A percentile compares a stretch with the other conserved stretches of the same genome.
Evolutionary conservation across 352 stramenopile species (phyloP).

Genomic region (Phytopythium vexans): DNA sequence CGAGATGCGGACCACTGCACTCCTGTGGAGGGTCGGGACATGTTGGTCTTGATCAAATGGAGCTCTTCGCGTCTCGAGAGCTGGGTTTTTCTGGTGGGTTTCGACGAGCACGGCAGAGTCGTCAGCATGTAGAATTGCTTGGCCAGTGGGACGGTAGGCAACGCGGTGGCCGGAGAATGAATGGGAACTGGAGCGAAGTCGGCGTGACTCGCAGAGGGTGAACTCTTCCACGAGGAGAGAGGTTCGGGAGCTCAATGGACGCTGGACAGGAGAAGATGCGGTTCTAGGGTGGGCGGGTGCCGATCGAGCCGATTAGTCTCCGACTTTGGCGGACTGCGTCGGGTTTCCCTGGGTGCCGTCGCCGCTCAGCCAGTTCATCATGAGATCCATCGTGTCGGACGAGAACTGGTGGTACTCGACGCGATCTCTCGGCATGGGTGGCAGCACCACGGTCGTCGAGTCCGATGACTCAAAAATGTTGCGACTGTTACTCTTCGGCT

Average conservation of each 20-base stretch:
- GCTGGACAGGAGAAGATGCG: too few species aligned
- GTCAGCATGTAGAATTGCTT: not conserved
- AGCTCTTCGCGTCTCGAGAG: too few species aligned
- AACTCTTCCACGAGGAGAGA: too few species aligned
- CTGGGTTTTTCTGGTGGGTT: not conserved
- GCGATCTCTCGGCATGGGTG: conserved; percentile 8
- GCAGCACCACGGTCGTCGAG: conserved; percentile 14
- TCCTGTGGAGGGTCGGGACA: too few species aligned
- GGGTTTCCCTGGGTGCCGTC: not conserved
- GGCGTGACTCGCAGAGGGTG: too few species aligned
- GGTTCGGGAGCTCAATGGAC: too few species aligned
- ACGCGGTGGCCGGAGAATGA: too few species aligned
- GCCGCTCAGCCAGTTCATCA: conserved; percentile 30
- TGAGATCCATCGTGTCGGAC: conserved; percentile 38
- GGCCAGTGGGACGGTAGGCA: not conserved
- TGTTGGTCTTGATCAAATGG: too few species aligned
- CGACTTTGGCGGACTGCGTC: not conserved
- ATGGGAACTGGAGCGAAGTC: too few species aligned
- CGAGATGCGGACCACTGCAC: too few species aligned
- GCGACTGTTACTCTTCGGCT: conserved; percentile 7
- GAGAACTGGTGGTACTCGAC: conserved; percentile 49
- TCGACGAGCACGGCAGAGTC: too few species aligned
- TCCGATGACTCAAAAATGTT: conserved; percentile 25
- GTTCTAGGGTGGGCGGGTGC: too few species aligned
- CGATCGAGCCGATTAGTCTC: not conserved